These are phyloP conservation scores for Capsicum pubescens DNA, from an alignment of 257 asterid genomes.

Conservation along the genomic window DNA sequence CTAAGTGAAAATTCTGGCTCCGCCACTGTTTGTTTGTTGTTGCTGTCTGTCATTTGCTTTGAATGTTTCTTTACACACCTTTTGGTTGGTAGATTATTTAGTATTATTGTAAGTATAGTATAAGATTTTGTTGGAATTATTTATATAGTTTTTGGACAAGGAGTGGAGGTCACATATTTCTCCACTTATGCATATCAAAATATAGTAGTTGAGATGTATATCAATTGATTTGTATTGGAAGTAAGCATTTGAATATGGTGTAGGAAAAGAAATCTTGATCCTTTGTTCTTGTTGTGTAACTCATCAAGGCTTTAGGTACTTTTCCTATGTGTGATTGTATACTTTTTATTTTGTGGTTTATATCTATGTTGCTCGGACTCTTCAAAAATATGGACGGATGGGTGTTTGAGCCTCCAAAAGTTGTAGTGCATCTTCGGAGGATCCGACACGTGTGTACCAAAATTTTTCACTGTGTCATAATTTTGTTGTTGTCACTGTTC, in stretches of 20 bases:
- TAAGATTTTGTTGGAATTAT: neutral
- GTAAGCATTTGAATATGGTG: conserved; percentile 42
- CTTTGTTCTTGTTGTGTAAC: conserved; percentile 35
- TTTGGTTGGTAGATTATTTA: conserved; percentile 48
- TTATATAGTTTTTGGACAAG: conserved; percentile 34
- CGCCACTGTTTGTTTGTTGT: too few species aligned
- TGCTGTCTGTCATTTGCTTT: conserved; percentile 29
- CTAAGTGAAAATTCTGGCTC: too few species aligned
- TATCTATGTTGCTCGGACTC: neutral
- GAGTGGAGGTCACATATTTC: conserved; percentile 44
- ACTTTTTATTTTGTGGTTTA: conserved; percentile 24
- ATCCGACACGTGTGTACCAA: neutral
- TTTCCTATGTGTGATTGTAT: conserved; percentile 17
- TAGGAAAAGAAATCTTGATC: conserved; percentile 33
- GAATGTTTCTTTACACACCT: conserved; percentile 73
- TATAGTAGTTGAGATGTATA: conserved; percentile 38
- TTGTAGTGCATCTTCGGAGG: neutral
- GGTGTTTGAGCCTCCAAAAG: neutral
- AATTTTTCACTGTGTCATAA: too few species aligned
- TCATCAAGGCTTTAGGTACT: conserved; percentile 42
- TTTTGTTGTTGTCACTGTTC: neutral
- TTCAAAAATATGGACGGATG: neutral
- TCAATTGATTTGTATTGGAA: conserved; percentile 34
- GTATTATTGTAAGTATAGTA: conserved; percentile 28
- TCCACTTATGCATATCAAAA: conserved; percentile 23